Evolutionary conservation across 1,139 yeast species (phyloP).

Genomic region (Lodderomyces parapsilosis): DNA sequence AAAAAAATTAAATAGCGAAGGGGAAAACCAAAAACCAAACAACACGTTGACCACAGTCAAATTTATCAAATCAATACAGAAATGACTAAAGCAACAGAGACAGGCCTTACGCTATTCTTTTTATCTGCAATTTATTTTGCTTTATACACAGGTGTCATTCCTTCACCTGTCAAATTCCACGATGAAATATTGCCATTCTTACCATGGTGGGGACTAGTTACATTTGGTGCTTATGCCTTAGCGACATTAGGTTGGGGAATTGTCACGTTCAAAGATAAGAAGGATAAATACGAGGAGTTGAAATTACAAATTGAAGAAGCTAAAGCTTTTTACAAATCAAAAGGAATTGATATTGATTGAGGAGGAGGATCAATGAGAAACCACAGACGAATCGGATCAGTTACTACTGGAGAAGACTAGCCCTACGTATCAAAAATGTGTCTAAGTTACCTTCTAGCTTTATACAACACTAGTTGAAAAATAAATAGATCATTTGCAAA

Average conservation of each 20-base stretch:
- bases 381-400: too few relatives aligned
- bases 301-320: constrained; percentile 67
- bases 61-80: neutral
- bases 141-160: constrained; percentile 53
- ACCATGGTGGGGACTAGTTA: constrained; percentile 71
- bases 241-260: constrained; percentile 73
- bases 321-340: constrained; percentile 53
- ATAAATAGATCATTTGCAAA: neutral
- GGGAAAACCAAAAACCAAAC: neutral
- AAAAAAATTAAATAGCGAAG: constrained; percentile 1
- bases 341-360: constrained; percentile 56
- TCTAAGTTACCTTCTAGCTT: too few relatives aligned
- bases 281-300: constrained; percentile 65
- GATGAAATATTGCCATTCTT: constrained; percentile 60
- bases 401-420: neutral
- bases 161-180: constrained; percentile 50
- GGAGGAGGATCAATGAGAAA: too few relatives aligned
- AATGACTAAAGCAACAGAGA: constrained; percentile 74
- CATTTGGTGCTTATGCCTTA: constrained; percentile 73
- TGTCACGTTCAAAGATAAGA: constrained; percentile 69
- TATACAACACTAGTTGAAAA: too few relatives aligned
- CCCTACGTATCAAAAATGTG: neutral
- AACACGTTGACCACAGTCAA: too few relatives aligned
- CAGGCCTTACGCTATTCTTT: constrained; percentile 48
- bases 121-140: constrained; percentile 55